Conservation (phyloP, 148 eudicot genomes). For the Chenopodium album region DNA sequence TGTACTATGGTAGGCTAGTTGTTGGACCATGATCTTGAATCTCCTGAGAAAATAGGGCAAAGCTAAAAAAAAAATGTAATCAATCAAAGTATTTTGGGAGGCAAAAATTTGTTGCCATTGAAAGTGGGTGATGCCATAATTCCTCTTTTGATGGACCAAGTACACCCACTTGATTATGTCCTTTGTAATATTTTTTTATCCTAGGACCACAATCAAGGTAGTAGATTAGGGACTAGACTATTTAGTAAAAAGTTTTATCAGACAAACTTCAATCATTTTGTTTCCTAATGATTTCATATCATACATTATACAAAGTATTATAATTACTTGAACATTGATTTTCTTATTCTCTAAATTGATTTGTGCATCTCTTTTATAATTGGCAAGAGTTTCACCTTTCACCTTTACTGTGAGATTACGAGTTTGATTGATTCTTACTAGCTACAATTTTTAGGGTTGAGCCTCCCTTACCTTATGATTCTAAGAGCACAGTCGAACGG, state of each 20-base stretch:
- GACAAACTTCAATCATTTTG: background rate
- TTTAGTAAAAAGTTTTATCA: background rate
- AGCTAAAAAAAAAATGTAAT: background rate
- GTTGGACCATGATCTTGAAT: slow-evolving; percentile 18
- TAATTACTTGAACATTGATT: background rate
- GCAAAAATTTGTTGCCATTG: slow-evolving; percentile 15
- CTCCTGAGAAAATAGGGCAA: slow-evolving; percentile 13
- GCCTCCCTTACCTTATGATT: too few species aligned
- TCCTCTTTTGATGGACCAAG: slow-evolving; percentile 21
- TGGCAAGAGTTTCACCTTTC: too few species aligned
- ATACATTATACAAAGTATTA: too few species aligned
- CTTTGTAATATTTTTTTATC: background rate
- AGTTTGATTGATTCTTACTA: too few species aligned
- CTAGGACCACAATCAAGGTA: slow-evolving; percentile 2
- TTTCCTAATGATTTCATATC: background rate
- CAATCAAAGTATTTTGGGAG: slow-evolving; percentile 10
- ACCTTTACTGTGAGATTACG: too few species aligned
- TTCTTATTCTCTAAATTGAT: background rate
- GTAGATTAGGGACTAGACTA: background rate
- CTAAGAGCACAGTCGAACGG: too few species aligned
- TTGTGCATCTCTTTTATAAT: too few species aligned
- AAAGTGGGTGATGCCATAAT: slow-evolving; percentile 28
- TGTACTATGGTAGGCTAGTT: background rate
- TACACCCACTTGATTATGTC: slow-evolving; percentile 18
- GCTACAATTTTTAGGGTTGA: too few species aligned